Evolutionary conservation across 1,139 yeast genomes (phyloP), one percentile per base, ranked within the genome.

Genomic region (Geotrichum cucujoidarum): DNA sequence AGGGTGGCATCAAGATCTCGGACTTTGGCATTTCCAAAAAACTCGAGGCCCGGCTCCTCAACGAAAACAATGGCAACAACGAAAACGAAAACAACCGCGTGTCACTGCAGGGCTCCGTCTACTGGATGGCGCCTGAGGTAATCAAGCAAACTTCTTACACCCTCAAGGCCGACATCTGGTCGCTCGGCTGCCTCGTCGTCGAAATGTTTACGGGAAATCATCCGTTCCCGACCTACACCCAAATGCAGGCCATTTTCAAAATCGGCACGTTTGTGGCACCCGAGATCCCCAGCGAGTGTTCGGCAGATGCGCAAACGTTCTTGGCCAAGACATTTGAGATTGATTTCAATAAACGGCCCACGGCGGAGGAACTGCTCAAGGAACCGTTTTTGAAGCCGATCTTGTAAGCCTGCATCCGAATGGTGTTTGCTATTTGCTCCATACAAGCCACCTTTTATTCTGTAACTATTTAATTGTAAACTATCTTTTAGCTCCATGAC

Each of bases 111-210:
- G 97, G 97, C 0, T 86, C 95, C 5, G 95, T 89, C 0, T 90
- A 83, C 61, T 90, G 97, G 97, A 90, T 90, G 97, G 96, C 97
- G 0, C 97, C 97, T 0, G 97, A 90, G 63, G 96, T 90, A 13
- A 96, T 89, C 13, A 86, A 87, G 60, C 96, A 89, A 61, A 82
- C 88, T 1, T 86, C 92, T 0, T 86, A 88, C 51, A 89, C 96
- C 4, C 80, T 84, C 45, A 87, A 86, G 62, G 95, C 95, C 0
- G 97, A 90, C 64, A 88, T 90, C 27, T 90, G 97, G 97, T 86
- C 95, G 0, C 85, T 90, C 4, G 97, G 96, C 0, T 88, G 97
- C 64, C 74, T 90, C 29, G 78, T 89, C 17, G 82, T 90, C 27
- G 97, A 90, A 65, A 90, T 90, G 97, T 85, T 85, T 61, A 87